phyloP scores from a whole-genome alignment of 108 stramenopile species.

The Mediolabrus comicus region DNA sequence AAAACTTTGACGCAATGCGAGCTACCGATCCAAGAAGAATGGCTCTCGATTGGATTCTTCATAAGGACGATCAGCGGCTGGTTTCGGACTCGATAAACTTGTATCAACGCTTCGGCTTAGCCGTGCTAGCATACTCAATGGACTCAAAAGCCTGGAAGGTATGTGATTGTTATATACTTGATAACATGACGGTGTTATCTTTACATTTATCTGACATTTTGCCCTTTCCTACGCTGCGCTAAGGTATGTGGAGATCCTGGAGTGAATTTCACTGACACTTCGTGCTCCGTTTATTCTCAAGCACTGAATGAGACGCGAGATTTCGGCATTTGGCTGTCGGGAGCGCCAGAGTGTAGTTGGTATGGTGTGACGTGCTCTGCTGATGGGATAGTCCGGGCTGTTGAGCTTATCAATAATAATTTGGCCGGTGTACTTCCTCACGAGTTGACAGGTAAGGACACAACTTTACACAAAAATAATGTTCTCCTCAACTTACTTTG shows the following conservation, averaged over 20 bases:
- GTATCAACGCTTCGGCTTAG: conserved; percentile 18
- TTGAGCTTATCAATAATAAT: conserved; percentile 20
- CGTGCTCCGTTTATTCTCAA: neutral
- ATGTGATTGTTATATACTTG: too few species aligned
- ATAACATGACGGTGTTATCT: too few species aligned
- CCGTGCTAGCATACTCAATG: conserved; percentile 21
- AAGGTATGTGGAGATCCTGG: neutral
- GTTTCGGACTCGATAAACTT: neutral
- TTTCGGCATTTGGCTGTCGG: conserved; percentile 40
- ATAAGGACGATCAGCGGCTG: conserved; percentile 19
- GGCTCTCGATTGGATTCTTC: conserved; percentile 32
- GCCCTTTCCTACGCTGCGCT: too few species aligned
- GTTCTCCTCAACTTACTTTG: too few species aligned
- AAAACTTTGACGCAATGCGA: conserved; percentile 11
- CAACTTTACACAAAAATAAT: neutral
- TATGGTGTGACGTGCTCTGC: conserved; percentile 56
- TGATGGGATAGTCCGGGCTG: conserved; percentile 30
- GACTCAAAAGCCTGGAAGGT: conserved; percentile 12
- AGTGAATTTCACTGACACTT: neutral
- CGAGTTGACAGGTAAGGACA: conserved; percentile 3
- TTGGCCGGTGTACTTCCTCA: conserved; percentile 12
- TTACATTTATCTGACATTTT: too few species aligned
- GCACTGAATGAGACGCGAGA: neutral
- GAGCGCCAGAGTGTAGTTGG: conserved; percentile 54
- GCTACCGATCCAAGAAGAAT: conserved; percentile 5